phyloP scores from a whole-genome alignment of 2,329 filamentous ascomycete species.

The Nannizzia gypsea region DNA sequence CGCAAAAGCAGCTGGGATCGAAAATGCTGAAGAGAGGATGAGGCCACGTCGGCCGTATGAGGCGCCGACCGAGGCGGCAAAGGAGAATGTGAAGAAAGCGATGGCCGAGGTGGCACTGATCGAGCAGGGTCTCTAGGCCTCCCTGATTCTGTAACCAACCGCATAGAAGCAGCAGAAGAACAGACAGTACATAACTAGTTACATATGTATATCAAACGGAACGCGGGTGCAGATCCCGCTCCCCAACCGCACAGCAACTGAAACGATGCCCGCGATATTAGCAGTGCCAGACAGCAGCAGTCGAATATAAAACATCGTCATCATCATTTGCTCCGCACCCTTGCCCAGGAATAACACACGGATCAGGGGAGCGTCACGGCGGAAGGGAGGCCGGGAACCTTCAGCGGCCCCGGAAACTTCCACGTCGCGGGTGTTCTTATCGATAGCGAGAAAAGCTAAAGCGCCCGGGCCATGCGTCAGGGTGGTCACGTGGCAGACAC shows the following conservation, averaged over 20 bases:
- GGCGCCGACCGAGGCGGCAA: conserved; percentile 33
- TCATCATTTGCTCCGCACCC: too few relatives aligned
- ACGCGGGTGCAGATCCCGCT: too few relatives aligned
- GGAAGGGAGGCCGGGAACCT: not conserved
- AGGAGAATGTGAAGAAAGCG: conserved; percentile 31
- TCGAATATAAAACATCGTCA: too few relatives aligned
- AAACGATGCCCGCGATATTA: too few relatives aligned
- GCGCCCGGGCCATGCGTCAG: not conserved
- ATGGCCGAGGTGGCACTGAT: conserved; percentile 34
- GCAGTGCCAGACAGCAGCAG: not conserved
- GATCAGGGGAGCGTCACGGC: not conserved
- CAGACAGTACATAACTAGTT: too few relatives aligned
- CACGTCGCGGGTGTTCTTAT: not conserved
- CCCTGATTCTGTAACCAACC: not conserved
- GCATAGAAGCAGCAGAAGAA: too few relatives aligned
- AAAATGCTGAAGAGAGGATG: conserved; percentile 47
- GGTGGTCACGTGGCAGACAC: not conserved
- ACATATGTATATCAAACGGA: too few relatives aligned
- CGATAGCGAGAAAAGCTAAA: too few relatives aligned
- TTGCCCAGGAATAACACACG: too few relatives aligned
- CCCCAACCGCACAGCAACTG: too few relatives aligned
- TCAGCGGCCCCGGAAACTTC: conserved; percentile 2
- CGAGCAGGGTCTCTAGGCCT: conserved; percentile 21
- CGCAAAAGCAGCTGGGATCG: conserved; percentile 48
- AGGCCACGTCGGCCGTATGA: conserved; percentile 52